Evolutionary conservation across 768 basidiomycete genomes (phyloP).

Genomic region (Rhizopogon salebrosus): DNA sequence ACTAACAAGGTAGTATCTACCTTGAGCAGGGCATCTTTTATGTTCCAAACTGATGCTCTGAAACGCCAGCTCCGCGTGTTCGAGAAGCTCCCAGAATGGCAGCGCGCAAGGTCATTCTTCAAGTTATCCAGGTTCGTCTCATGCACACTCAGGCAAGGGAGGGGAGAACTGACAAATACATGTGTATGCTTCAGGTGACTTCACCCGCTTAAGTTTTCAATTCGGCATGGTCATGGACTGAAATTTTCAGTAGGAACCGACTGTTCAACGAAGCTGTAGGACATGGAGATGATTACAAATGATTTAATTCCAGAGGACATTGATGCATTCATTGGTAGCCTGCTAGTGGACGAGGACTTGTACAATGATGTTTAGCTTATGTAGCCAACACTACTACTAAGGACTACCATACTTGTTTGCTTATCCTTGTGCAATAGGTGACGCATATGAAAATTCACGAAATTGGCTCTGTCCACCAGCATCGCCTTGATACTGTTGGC

Average conservation of each 20-base stretch:
- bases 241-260: not conserved
- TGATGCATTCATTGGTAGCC: not conserved
- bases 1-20: no score
- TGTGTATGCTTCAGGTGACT: no score
- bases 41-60: no score
- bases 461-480: conserved; percentile 71
- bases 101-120: no score
- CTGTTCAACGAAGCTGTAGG: not conserved
- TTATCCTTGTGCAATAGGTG: conserved; percentile 29
- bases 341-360: not conserved
- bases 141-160: no score
- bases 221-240: not conserved
- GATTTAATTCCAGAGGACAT: not conserved
- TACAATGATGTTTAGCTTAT: not conserved
- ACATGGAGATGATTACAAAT: not conserved
- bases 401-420: not conserved
- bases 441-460: conserved; percentile 53
- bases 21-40: no score
- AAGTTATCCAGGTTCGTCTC: no score
- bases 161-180: no score
- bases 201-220: conserved; percentile 1
- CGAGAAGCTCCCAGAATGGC: no score
- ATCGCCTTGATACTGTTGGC: conserved; percentile 58
- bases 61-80: no score
- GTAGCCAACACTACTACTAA: no score